These are phyloP conservation scores for Sisymbrium irio DNA, from an alignment of 345 rosid species.

Conservation along the genomic window DNA sequence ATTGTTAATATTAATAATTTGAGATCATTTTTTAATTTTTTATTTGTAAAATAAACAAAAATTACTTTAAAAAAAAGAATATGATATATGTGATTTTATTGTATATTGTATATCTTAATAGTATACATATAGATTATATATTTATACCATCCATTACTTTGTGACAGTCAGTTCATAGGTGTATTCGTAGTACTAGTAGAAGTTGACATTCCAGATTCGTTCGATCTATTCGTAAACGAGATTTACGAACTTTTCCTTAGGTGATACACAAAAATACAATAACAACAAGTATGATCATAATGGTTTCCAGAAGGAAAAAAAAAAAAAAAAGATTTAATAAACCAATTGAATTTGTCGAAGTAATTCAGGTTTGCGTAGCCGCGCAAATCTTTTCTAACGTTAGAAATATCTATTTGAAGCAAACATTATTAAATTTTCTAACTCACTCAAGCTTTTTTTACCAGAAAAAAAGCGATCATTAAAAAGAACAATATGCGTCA, in stretches of 20 bases:
- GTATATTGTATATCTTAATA: too few species aligned
- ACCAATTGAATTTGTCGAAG: background rate
- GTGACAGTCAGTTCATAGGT: background rate
- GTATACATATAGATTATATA: background rate
- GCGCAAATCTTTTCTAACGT: background rate
- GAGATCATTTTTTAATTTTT: too few species aligned
- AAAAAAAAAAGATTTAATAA: background rate
- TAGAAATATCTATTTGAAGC: conserved; percentile 1
- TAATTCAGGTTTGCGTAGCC: conserved; percentile 15
- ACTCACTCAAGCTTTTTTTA: conserved; percentile 13
- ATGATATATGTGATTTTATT: too few species aligned
- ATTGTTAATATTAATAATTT: too few species aligned
- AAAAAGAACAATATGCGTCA: conserved; percentile 3
- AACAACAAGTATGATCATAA: background rate
- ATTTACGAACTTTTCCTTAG: background rate
- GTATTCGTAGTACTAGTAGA: background rate
- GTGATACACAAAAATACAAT: background rate
- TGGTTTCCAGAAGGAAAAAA: background rate
- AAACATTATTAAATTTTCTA: background rate
- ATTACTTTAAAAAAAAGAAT: too few species aligned
- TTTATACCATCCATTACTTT: too few species aligned
- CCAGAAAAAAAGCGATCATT: background rate
- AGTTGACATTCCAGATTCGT: conserved; percentile 13
- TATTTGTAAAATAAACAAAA: too few species aligned
- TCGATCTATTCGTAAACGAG: background rate